Base-by-base conservation (phyloP, 345 rosid genomes). In the Excoecaria cochinchinensis region DNA sequence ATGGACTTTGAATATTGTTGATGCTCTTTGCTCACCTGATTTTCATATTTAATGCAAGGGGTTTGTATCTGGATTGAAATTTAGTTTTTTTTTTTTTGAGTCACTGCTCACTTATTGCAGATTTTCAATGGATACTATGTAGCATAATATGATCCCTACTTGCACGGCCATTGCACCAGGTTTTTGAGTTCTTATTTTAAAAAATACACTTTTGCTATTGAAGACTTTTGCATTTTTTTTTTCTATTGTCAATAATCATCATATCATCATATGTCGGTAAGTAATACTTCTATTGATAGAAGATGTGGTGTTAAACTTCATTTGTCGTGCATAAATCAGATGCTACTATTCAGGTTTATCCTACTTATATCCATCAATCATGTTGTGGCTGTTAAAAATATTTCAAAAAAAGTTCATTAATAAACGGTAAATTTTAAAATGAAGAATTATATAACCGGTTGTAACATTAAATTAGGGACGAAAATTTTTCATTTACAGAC, bases 101-200 rank as follows among this genome's bases (percentile, higher is more conserved):
- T 42, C 14, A 48, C 6, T 19, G 12, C 38, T 31, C 58, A 50
- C 47, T 17, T 62, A 12, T 31, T 44, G 24, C 57, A 66, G 56
- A 56, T 66, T 42, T 15, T 19, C 55, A 22, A 68, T 53, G n/a
- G n/a, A n/a, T n/a, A n/a, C n/a, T n/a, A n/a, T n/a, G 47, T 1
- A 44, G 47, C 47, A 5, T 44, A 44, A 36, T 5, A 10, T 64
- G 51, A 14, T 19, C 13, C 40, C 39, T 56, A 69, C 74, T 78
- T 87, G 81, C 99, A 95, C 98, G 92, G 95, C 96, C 36, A 85
- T 90, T 72, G 90, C 97, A 44, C 99, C 98, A 11, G 95, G 97
- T 31, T 85, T 95, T 79, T 83, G 4, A 63, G 40, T 13, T 65
- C 36, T 59, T 67, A 53, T 75, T 52, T 75, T 21, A 42, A 12